phyloP scores from a whole-genome alignment of 768 basidiomycete species.

The Solioccasus polychromus region DNA sequence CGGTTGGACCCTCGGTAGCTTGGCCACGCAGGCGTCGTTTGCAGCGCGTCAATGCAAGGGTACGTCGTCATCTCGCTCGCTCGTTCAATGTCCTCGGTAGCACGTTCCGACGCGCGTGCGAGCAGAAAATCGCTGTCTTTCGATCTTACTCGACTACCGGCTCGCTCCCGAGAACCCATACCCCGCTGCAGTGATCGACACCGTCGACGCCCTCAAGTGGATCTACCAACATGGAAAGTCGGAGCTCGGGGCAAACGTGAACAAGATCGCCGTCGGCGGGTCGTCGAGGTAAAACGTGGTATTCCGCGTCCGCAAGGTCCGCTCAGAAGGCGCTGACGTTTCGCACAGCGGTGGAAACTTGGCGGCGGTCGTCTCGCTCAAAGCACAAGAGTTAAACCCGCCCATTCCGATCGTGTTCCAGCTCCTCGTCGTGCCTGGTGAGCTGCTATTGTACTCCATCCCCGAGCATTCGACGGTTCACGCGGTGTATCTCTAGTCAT shows the following conservation, averaged over 20 bases:
- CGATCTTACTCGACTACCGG: conserved; percentile 67
- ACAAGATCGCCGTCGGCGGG: conserved; percentile 66
- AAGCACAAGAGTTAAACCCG: conserved; percentile 47
- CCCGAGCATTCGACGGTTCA: not conserved
- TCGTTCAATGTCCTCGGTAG: not conserved
- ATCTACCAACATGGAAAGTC: conserved; percentile 45
- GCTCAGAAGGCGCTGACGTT: too few relatives aligned
- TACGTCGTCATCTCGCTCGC: not conserved
- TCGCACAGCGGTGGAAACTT: conserved; percentile 69
- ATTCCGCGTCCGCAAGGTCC: too few relatives aligned
- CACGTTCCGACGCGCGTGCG: not conserved
- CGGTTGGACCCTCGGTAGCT: conserved; percentile 72
- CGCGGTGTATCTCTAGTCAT: conserved; percentile 36
- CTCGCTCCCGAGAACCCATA: conserved; percentile 70
- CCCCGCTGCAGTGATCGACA: conserved; percentile 69
- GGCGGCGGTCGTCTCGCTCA: conserved; percentile 62
- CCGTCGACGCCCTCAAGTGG: conserved; percentile 66
- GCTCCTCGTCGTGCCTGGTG: conserved; percentile 60
- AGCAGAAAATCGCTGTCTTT: conserved; percentile 58
- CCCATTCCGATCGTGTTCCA: conserved; percentile 61
- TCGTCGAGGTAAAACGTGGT: conserved; percentile 73
- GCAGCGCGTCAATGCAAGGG: conserved; percentile 31
- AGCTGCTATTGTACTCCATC: not conserved
- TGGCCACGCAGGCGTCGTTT: conserved; percentile 58
- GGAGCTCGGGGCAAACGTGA: conserved; percentile 46